Conservation (phyloP, 805 yeast genomes). For the Candida bentonensis region DNA sequence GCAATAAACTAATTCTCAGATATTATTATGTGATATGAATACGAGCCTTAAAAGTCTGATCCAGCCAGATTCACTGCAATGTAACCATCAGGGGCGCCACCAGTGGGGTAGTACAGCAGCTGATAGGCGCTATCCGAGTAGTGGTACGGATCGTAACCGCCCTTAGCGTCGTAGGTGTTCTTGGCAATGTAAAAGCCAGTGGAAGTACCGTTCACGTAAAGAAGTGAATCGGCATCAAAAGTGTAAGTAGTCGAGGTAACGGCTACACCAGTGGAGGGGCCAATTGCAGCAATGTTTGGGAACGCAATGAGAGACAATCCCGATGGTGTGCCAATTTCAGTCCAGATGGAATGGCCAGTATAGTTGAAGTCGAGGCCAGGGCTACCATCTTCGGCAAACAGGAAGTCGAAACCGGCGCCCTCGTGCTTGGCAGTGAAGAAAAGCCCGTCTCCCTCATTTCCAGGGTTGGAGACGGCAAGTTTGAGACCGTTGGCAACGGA, state of each 20-base stretch:
- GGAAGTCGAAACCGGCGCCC: neutral
- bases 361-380: neutral
- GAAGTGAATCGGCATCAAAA: neutral
- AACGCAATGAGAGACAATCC: neutral
- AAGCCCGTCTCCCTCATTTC: neutral
- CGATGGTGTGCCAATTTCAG: neutral
- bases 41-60: neutral
- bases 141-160: conserved; percentile 2
- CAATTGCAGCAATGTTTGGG: neutral
- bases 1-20: too few relatives aligned
- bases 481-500: neutral
- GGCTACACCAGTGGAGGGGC: neutral
- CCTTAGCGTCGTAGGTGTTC: neutral
- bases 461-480: neutral
- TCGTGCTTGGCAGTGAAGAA: neutral
- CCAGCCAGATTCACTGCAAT: neutral
- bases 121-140: neutral
- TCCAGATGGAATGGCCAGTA: neutral
- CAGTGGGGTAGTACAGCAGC: neutral
- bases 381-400: neutral
- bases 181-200: neutral
- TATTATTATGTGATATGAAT: too few relatives aligned
- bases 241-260: neutral
- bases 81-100: neutral
- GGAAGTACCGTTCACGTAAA: neutral